These are phyloP conservation scores for Drechslera avenae DNA, from an alignment of 2,329 filamentous ascomycete species.

Conservation along the genomic window DNA sequence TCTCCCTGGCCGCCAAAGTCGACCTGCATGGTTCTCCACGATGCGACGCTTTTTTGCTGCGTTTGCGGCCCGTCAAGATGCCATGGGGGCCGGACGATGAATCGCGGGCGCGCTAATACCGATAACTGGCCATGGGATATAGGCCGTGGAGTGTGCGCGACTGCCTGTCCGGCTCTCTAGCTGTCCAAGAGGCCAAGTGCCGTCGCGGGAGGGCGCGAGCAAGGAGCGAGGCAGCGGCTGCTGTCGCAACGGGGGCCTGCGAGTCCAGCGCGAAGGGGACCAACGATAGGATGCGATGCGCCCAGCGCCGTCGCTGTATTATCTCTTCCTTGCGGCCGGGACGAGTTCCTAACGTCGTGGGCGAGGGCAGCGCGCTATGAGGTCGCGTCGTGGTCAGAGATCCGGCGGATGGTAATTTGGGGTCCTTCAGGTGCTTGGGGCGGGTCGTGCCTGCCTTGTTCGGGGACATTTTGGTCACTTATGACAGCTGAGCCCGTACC, in stretches of 20 bases:
- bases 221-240: conserved; percentile 8
- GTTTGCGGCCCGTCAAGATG: conserved; percentile 35
- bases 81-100: conserved; percentile 34
- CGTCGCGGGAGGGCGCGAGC: background rate
- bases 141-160: conserved; percentile 16
- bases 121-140: conserved; percentile 25
- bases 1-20: conserved; percentile 43
- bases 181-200: background rate
- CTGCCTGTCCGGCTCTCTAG: conserved; percentile 3
- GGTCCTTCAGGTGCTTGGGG: conserved; percentile 26
- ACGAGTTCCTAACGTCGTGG: conserved; percentile 12
- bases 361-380: conserved; percentile 13
- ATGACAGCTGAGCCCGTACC: conserved; percentile 21
- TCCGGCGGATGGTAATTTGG: conserved; percentile 35
- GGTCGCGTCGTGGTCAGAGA: conserved; percentile 21
- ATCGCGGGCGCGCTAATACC: conserved; percentile 28
- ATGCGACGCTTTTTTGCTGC: conserved; percentile 28
- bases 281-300: conserved; percentile 37
- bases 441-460: conserved; percentile 27
- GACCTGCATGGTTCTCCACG: conserved; percentile 45
- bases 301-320: conserved; percentile 30
- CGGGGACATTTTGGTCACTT: conserved; percentile 34
- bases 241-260: conserved; percentile 19
- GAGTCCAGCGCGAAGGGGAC: conserved; percentile 24
- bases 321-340: conserved; percentile 1